Conservation (phyloP, 176 grass and related monocot genomes). For the Oropetium thomaeum region DNA sequence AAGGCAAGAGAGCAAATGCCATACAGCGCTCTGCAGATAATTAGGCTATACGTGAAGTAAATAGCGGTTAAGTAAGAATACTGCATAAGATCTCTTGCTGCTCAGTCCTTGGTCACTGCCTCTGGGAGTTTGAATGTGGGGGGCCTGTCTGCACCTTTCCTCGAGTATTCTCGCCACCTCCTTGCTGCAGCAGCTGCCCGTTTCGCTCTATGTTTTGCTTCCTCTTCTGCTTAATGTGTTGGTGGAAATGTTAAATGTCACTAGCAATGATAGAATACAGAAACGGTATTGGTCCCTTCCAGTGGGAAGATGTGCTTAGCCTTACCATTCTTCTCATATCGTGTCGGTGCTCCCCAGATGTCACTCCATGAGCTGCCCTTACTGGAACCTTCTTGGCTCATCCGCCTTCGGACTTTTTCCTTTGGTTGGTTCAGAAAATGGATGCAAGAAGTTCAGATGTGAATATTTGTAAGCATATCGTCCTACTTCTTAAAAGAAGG, state of each 20-base stretch:
- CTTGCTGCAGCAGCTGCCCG: constrained; percentile 72
- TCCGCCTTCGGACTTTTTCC: constrained; percentile 66
- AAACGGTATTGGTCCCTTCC: not conserved
- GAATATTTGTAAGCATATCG: not conserved
- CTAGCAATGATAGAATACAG: not conserved
- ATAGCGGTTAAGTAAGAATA: constrained; percentile 26
- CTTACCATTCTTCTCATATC: constrained; percentile 63
- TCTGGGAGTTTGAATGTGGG: constrained; percentile 84
- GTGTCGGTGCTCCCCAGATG: constrained; percentile 71
- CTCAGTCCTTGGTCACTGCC: constrained; percentile 62
- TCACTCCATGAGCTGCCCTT: constrained; percentile 71
- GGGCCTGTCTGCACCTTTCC: constrained; percentile 70
- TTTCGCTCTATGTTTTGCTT: constrained; percentile 73
- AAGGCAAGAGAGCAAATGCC: constrained; percentile 26
- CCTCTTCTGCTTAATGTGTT: constrained; percentile 48
- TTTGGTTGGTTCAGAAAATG: constrained; percentile 18
- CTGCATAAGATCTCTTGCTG: not conserved
- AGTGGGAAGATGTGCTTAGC: not conserved
- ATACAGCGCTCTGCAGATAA: constrained; percentile 37
- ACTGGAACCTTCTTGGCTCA: constrained; percentile 73
- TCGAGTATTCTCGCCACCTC: constrained; percentile 98
- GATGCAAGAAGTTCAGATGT: not conserved
- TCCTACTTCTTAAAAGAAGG: not conserved
- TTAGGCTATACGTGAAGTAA: constrained; percentile 46
- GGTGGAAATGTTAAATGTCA: constrained; percentile 7